Evolutionary conservation across 441 rosid genomes (phyloP), one percentile per base, ranked within the genome.

Genomic region (Manihot esculenta): DNA sequence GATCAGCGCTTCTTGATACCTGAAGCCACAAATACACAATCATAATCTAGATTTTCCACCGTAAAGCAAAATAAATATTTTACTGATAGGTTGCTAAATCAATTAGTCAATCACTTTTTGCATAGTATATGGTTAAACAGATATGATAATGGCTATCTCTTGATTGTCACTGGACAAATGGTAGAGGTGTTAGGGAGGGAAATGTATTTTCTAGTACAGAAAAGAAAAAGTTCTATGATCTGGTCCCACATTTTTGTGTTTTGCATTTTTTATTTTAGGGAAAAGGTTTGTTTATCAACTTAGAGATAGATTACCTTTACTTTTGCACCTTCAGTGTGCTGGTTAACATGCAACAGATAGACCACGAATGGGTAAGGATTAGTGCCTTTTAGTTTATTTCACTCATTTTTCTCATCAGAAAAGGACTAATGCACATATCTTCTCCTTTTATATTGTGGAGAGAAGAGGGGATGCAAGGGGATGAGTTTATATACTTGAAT

Each of bases 1-100:
- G 80, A 83, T 92, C 97, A 75, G 89, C 82, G 71, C 75, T 88
- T 77, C 97, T 83, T 42, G 90, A 81, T 64, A 83, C 87, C 93
- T 88, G 86, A 79, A 74, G 64, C 72, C 77, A 76, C 75, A 73
- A 76, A 68, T 27, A 61, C 17, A 69, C 24, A 53, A 65, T 75
- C 74, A 70, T 64, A 35, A 64, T 64, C 24, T 48, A 72, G 30
- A 67, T 41, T 27, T 71, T 54, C 33, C 3, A 55, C n/a, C 20
- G 20, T 20, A 63, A 15, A 61, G 24, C 11, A 67, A 38, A 35
- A 70, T 15, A 63, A 71, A n/a, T n/a, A n/a, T n/a, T n/a, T n/a
- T n/a, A n/a, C n/a, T n/a, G n/a, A n/a, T n/a, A n/a, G n/a, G n/a
- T n/a, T n/a, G n/a, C n/a, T n/a, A n/a, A n/a, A n/a, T n/a, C n/a